Evolutionary conservation across 441 rosid genomes (phyloP).

Genomic region (Arabidopsis hybrid): DNA sequence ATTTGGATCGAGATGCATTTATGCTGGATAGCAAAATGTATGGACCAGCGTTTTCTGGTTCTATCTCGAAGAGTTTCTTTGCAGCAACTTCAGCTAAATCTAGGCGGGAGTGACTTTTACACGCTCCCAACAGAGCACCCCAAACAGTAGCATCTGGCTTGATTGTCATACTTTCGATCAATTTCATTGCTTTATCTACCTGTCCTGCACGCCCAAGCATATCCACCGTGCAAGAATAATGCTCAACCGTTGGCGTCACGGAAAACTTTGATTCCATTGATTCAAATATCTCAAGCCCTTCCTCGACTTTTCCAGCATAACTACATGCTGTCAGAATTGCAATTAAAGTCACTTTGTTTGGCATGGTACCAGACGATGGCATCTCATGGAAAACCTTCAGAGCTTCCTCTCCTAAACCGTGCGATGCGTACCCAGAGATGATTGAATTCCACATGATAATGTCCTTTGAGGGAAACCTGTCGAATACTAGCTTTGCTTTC

Average conservation of each 20-base stretch:
- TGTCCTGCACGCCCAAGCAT: constrained; percentile 71
- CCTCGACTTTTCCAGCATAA: constrained; percentile 61
- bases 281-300: constrained; percentile 63
- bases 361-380: constrained; percentile 52
- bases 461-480: constrained; percentile 59
- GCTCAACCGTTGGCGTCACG: constrained; percentile 44
- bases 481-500: constrained; percentile 59
- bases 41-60: constrained; percentile 69
- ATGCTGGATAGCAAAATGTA: constrained; percentile 66
- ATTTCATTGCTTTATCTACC: constrained; percentile 59
- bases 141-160: constrained; percentile 76
- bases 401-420: constrained; percentile 67
- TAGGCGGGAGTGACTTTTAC: constrained; percentile 62
- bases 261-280: constrained; percentile 52
- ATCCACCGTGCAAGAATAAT: constrained; percentile 77
- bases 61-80: constrained; percentile 58
- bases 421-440: constrained; percentile 66
- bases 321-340: constrained; percentile 74
- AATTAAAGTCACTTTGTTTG: constrained; percentile 67
- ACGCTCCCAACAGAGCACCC: constrained; percentile 76
- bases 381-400: constrained; percentile 57
- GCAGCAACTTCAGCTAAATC: constrained; percentile 74
- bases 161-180: constrained; percentile 61
- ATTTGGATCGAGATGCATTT: constrained; percentile 68
- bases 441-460: constrained; percentile 78